Evolutionary conservation across 2,329 filamentous ascomycete species (phyloP).

Genomic region (Pseudogymnoascus sp.): DNA sequence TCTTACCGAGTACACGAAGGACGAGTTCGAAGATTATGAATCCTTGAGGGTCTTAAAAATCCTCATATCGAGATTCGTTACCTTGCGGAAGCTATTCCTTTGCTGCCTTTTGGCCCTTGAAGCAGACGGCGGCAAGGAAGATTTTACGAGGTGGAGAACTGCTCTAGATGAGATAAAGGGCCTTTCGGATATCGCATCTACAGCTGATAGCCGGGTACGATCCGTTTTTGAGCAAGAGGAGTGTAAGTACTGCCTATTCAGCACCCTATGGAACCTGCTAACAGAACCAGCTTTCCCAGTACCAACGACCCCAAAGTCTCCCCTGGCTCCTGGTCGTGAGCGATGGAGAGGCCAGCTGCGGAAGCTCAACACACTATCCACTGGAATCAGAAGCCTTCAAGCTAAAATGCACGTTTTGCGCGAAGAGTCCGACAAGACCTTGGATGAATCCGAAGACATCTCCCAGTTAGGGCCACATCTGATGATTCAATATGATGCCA

Average conservation of each 20-base stretch:
- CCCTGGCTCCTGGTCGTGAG: constrained; percentile 66
- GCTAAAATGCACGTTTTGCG: constrained; percentile 88
- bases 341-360: constrained; percentile 79
- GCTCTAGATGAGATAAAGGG: constrained; percentile 66
- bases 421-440: constrained; percentile 74
- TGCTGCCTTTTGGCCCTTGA: constrained; percentile 85
- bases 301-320: constrained; percentile 48
- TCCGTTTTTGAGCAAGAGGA: constrained; percentile 71
- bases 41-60: constrained; percentile 75
- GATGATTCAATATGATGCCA: constrained; percentile 87
- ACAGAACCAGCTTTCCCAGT: constrained; percentile 40
- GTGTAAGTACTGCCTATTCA: constrained; percentile 40
- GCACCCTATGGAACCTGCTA: constrained; percentile 16
- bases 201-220: constrained; percentile 57
- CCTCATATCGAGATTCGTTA: constrained; percentile 70
- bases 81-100: constrained; percentile 73
- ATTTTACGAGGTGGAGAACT: constrained; percentile 69
- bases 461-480: constrained; percentile 70
- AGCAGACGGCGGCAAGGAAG: constrained; percentile 66
- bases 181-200: constrained; percentile 51
- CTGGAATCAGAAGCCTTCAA: constrained; percentile 83
- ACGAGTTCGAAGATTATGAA: constrained; percentile 66
- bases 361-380: constrained; percentile 79
- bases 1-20: constrained; percentile 52
- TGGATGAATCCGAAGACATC: constrained; percentile 65